phyloP scores from a whole-genome alignment of 2,329 filamentous ascomycete species.

The Talaromyces sp. region DNA sequence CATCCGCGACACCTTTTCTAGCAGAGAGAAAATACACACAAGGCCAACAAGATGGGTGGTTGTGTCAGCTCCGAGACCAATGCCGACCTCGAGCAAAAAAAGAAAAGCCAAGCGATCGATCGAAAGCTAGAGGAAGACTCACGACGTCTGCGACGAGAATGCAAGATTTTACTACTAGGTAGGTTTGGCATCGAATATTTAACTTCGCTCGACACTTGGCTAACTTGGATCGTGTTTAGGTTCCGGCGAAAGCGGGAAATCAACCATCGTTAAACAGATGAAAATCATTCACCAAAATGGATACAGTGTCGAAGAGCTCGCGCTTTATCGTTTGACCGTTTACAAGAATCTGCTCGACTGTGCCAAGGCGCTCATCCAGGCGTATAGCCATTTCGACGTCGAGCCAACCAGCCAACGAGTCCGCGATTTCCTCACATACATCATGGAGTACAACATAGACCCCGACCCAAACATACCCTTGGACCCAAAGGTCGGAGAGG shows the following conservation, averaged over 20 bases:
- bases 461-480: constrained; percentile 83
- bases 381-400: constrained; percentile 88
- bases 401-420: constrained; percentile 68
- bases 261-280: constrained; percentile 99
- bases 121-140: constrained; percentile 91
- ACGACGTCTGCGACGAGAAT: constrained; percentile 86
- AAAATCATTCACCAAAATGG: constrained; percentile 99
- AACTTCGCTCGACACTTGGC: background rate
- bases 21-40: background rate
- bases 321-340: constrained; percentile 89
- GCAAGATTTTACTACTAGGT: constrained; percentile 97
- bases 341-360: constrained; percentile 99
- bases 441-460: constrained; percentile 84
- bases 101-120: constrained; percentile 94
- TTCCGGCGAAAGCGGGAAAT: constrained; percentile 97
- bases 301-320: constrained; percentile 89
- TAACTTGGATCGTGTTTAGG: constrained; percentile 49
- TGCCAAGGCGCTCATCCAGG: constrained; percentile 84
- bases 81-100: constrained; percentile 87
- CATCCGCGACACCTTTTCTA: background rate
- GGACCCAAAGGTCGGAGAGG: constrained; percentile 73
- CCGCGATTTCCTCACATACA: constrained; percentile 68
- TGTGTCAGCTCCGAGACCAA: constrained; percentile 81
- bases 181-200: constrained; percentile 28
- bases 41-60: constrained; percentile 64